Evolutionary conservation across 352 stramenopile species (phyloP).

Genomic region (Globisporangium emineosum): DNA sequence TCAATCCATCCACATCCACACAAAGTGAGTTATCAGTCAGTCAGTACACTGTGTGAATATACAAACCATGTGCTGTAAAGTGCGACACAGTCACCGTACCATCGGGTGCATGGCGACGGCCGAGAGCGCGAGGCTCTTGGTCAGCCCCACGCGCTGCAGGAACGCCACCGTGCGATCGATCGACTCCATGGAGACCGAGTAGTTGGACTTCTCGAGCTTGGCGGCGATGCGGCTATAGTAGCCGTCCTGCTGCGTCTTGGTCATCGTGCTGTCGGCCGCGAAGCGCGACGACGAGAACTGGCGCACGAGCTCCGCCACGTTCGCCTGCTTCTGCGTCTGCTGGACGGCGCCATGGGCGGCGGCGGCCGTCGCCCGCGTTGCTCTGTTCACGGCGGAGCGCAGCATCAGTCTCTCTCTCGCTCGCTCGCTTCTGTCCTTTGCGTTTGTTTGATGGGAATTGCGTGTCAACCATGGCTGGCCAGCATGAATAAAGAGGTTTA

Average conservation of each 20-base stretch:
- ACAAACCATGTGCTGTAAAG: no score
- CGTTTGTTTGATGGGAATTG: neutral
- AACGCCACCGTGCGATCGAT: constrained; percentile 30
- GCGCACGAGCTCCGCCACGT: neutral
- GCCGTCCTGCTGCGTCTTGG: constrained; percentile 17
- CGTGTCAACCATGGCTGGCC: no score
- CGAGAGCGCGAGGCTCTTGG: constrained; percentile 27
- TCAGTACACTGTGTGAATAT: neutral
- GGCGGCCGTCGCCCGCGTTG: neutral
- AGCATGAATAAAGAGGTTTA: no score
- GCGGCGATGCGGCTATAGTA: constrained; percentile 39
- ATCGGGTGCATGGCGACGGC: constrained; percentile 32
- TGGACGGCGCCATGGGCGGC: neutral
- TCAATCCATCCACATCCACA: neutral
- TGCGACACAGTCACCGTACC: constrained; percentile 18
- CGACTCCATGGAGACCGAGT: constrained; percentile 20
- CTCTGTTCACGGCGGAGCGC: neutral
- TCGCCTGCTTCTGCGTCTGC: neutral
- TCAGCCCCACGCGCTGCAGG: constrained; percentile 30
- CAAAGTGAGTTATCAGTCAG: neutral
- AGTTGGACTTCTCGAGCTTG: constrained; percentile 24
- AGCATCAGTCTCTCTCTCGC: neutral
- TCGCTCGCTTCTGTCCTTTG: neutral
- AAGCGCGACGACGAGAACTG: constrained; percentile 6
- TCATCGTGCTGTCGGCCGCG: neutral